Base-by-base conservation (phyloP, 768 basidiomycete species). In the Russula compacta region DNA sequence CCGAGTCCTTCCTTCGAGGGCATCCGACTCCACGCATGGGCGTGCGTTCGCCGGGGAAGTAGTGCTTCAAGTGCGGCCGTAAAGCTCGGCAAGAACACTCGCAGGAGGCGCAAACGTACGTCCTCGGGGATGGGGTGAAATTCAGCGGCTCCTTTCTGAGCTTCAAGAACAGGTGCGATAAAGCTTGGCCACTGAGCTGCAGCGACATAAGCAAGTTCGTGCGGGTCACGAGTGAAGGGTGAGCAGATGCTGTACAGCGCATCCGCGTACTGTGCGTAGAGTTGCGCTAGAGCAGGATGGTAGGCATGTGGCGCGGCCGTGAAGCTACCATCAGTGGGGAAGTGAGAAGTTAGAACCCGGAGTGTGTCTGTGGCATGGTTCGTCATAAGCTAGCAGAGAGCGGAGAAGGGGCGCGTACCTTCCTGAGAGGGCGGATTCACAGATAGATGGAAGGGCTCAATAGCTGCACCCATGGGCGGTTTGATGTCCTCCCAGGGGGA, bases 151-250 rank as follows among this genome's bases (percentile, higher is more conserved):
- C 43, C 50, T 70, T 36, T 81, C 33, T 61, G 56, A 38, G 59
- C 80, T 55, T 81, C 81, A 7, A 89, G 69, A 14, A 92, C 68
- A 0, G 89, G 89, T 56, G 83, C 79, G 1, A 86, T 79, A 66
- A 90, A 92, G 2, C 83, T 86, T 0, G 89, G 87, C 89, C 91
- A 92, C 21, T 84, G 79, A 6, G 90, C 86, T 0, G 86, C 83
- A 2, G 86, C 82, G 33, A 92, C 79, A 67, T 92, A 92, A 46
- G 80, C 78, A 1, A 92, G 76, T 68, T 92, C 90, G 52, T 81
- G 70, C 0, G 83, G 81, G 67, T 91, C 84, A 43, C 78, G 79
- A 3, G 81, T 83, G 70, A 84, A 90, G 6, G 82, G 77, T 21
- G 78, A 79, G 68, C 89, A 84, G 35, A 81, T 75, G 50, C 81